A percentile compares a stretch with the other conserved stretches of the same genome.
These are phyloP conservation scores for Clitocybe nebularis DNA, from an alignment of 1,284 basidiomycete species.

Conservation along the genomic window DNA sequence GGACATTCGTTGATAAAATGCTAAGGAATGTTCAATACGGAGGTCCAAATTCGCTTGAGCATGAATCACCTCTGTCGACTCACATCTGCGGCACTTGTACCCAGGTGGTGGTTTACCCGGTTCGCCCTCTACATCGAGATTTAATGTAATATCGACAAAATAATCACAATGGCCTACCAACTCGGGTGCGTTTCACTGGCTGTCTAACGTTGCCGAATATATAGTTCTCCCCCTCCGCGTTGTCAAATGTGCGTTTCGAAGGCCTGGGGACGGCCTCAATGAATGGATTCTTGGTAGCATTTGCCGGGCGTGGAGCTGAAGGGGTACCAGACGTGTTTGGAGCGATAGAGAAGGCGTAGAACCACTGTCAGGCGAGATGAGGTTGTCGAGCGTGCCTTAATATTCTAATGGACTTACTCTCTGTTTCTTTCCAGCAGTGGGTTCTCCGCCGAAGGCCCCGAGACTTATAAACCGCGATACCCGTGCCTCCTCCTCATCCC, in stretches of 20 bases:
- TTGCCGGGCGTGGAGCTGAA: slow-evolving; percentile 52
- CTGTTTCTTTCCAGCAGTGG: slow-evolving; percentile 68
- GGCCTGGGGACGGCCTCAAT: slow-evolving; percentile 32
- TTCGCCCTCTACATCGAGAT: slow-evolving; percentile 34
- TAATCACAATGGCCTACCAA: slow-evolving; percentile 37
- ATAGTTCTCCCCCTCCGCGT: slow-evolving; percentile 51
- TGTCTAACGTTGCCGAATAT: slow-evolving; percentile 62
- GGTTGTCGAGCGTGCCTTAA: slow-evolving; percentile 3
- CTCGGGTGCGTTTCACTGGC: slow-evolving; percentile 50
- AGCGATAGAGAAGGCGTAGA: slow-evolving; percentile 47
- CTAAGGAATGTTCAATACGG: slow-evolving; percentile 30
- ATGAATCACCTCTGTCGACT: slow-evolving; percentile 62
- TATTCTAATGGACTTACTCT: slow-evolving; percentile 49
- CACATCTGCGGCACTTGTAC: slow-evolving; percentile 76
- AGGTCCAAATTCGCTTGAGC: neutral
- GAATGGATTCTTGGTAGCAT: slow-evolving; percentile 75
- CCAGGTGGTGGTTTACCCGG: slow-evolving; percentile 59
- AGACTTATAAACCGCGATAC: slow-evolving; percentile 80
- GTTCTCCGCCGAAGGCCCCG: slow-evolving; percentile 77
- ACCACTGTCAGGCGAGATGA: slow-evolving; percentile 34
- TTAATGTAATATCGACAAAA: slow-evolving; percentile 2
- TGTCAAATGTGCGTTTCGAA: slow-evolving; percentile 53
- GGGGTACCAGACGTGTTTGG: slow-evolving; percentile 27
- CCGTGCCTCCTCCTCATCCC: slow-evolving; percentile 69
- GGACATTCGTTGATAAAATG: slow-evolving; percentile 78